Percentiles rank a stretch among this genome's conserved stretches.
Evolutionary conservation across 2,329 filamentous ascomycete species (phyloP).

Genomic region (Didymella lethalis): DNA sequence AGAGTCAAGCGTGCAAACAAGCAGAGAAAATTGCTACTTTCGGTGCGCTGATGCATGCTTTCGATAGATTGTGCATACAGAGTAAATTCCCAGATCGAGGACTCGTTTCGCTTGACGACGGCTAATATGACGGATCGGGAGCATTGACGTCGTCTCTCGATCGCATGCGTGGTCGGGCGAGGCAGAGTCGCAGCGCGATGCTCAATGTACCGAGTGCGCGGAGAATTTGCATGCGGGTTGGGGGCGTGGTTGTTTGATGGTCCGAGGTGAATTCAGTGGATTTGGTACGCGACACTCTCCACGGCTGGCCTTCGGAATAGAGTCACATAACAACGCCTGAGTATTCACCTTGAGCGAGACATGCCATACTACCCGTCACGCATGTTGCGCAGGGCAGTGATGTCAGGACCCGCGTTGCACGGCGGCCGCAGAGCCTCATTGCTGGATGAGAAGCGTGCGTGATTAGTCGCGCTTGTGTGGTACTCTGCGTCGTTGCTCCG

Average conservation of each 20-base stretch:
- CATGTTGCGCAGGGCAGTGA: not conserved
- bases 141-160: not conserved
- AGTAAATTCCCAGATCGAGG: no score
- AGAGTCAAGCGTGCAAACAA: not conserved
- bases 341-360: not conserved
- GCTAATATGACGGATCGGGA: not conserved
- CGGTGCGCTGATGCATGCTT: not conserved
- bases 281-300: not conserved
- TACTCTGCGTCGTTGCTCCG: no score
- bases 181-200: not conserved
- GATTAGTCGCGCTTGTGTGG: slow-evolving; percentile 5
- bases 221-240: not conserved
- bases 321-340: no score
- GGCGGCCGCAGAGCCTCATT: slow-evolving; percentile 21
- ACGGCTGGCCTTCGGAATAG: no score
- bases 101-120: no score
- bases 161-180: not conserved
- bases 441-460: not conserved
- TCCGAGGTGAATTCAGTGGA: not conserved
- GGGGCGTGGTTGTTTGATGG: not conserved
- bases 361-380: not conserved
- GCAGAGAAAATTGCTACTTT: not conserved
- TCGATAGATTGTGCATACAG: slow-evolving; percentile 3
- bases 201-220: not conserved
- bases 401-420: slow-evolving; percentile 16